Base-by-base conservation (phyloP, 106 monocot species). In the Dendrobium officinale region DNA sequence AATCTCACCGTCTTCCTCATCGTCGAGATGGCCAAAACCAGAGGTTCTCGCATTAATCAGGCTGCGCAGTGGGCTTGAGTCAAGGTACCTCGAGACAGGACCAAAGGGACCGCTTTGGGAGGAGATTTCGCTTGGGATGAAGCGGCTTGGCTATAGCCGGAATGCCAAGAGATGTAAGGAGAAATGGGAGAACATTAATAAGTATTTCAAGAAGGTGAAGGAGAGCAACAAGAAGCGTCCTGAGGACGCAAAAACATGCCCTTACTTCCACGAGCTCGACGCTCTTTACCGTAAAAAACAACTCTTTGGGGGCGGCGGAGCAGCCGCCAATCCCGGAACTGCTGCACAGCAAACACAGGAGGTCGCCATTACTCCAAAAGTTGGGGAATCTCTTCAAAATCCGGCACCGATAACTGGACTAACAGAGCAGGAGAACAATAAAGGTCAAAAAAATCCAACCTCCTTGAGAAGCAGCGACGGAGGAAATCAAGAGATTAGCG, bases 131-230 rank as follows among this genome's bases (percentile, higher is more conserved):
- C 22, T 79, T 0, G 87, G 61, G 15, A 93, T 93, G 90, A 77
- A 80, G 79, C 67, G 78, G 79, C 82, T 91, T 59, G 93, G 93
- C 0, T 91, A 87, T 85, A 79, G 70, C 90, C 77, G 93, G 85
- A 93, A 80, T 80, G 1, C 93, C 2, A 93, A 93, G 84, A 66
- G 93, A 81, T 93, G 93, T 82, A 93, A 93, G 85, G 93, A 93
- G 87, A 93, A 93, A 80, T 93, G 93, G 93, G 93, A 93, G 85
- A 93, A 93, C 87, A 93, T 93, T 87, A 93, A 93, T 83, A 93
- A 93, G 81, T 93, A 93, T 84, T 93, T 86, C 90, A 93, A 91
- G 84, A 93, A 93, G 82, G 90, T 91, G 81, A 93, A 93, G 84
- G 93, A 93, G 87, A 89, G 90, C 84, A 93, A 87, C 84, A 93